A percentile compares a stretch with the other conserved stretches of the same genome.
Conservation (phyloP, 495 filamentous ascomycete genomes). For the Talaromyces stipitatus region DNA sequence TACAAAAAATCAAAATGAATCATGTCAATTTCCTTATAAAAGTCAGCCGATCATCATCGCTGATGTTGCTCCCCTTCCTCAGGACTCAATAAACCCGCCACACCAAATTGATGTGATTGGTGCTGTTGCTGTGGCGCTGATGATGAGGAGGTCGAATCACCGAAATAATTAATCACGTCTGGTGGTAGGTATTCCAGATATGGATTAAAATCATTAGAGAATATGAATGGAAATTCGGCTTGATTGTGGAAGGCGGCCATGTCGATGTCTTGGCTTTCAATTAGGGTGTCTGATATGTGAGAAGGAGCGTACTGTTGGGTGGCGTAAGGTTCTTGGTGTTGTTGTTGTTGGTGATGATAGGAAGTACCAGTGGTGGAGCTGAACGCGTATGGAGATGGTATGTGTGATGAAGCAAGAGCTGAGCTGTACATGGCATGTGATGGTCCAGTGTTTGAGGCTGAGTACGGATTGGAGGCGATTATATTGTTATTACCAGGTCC, state of each 20-base stretch:
- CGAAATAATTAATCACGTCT: conserved; percentile 52
- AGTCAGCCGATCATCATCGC: background rate
- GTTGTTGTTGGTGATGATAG: background rate
- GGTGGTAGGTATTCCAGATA: conserved; percentile 65
- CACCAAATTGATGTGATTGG: too few species aligned
- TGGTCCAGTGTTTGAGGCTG: conserved; percentile 5
- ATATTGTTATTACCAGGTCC: background rate
- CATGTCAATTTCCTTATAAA: background rate
- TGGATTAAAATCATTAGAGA: conserved; percentile 52
- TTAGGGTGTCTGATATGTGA: conserved; percentile 46
- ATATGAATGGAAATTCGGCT: conserved; percentile 32
- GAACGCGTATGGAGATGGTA: background rate
- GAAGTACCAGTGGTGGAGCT: background rate
- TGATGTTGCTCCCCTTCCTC: background rate
- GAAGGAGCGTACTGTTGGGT: background rate
- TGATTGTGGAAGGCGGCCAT: conserved; percentile 42
- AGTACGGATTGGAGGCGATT: background rate
- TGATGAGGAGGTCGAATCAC: conserved; percentile 17
- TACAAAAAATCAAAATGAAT: background rate
- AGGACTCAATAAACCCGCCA: background rate
- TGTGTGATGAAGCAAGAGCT: background rate
- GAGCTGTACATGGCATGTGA: background rate
- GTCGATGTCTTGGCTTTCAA: conserved; percentile 65
- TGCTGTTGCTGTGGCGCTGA: background rate
- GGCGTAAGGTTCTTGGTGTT: background rate